Percentiles rank a stretch among this genome's conserved stretches.
Evolutionary conservation across 306 rosid genomes (phyloP).

Genomic region (Trifolium fragiferum): DNA sequence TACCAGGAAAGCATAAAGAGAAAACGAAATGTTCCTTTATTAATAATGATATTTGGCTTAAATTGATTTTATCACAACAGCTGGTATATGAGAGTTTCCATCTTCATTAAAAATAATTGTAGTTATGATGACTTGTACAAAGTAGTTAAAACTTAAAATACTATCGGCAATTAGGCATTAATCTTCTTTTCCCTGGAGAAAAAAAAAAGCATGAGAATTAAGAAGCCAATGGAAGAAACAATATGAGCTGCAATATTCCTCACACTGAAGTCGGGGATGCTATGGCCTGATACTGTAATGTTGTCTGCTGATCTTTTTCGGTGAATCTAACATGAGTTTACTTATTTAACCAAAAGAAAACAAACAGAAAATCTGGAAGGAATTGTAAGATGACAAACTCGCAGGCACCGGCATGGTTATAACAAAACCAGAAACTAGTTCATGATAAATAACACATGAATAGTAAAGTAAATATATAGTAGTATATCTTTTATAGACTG

Average conservation of each 20-base stretch:
- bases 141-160: too few relatives aligned
- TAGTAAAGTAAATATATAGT: background rate
- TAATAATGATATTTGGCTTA: slow-evolving; percentile 1
- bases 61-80: slow-evolving; percentile 24
- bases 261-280: too few relatives aligned
- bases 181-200: too few relatives aligned
- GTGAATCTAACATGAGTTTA: too few relatives aligned
- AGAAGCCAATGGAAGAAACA: too few relatives aligned
- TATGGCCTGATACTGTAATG: too few relatives aligned
- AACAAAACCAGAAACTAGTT: slow-evolving; percentile 25
- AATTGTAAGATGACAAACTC: slow-evolving; percentile 15
- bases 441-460: slow-evolving; percentile 11
- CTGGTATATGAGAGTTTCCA: slow-evolving; percentile 24
- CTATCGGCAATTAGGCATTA: too few relatives aligned
- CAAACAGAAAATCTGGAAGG: slow-evolving; percentile 30
- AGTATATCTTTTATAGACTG: slow-evolving; percentile 15
- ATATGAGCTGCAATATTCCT: too few relatives aligned
- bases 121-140: too few relatives aligned
- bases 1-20: background rate
- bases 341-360: background rate
- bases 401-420: slow-evolving; percentile 24
- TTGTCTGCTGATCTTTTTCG: too few relatives aligned
- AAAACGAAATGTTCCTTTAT: background rate
- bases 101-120: background rate
- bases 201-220: too few relatives aligned